Conservation (phyloP, 768 basidiomycete species). For the Mycena rosella region DNA sequence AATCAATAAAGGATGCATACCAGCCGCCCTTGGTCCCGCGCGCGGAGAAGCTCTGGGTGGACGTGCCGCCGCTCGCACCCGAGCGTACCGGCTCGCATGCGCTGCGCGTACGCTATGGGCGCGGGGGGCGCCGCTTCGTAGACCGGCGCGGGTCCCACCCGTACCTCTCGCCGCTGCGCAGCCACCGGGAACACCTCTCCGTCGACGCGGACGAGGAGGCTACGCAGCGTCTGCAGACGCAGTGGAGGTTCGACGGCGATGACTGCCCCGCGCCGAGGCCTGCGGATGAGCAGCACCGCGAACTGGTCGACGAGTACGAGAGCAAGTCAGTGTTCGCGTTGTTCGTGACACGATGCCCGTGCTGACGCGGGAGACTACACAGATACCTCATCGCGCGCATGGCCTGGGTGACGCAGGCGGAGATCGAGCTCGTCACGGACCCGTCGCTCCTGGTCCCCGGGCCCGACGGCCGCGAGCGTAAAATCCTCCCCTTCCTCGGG, state of each 20-base stretch:
- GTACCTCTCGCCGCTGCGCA: constrained; percentile 36
- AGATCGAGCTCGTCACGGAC: constrained; percentile 67
- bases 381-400: constrained; percentile 57
- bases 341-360: not conserved
- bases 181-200: constrained; percentile 41
- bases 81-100: constrained; percentile 52
- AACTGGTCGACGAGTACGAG: constrained; percentile 80
- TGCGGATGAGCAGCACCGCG: constrained; percentile 76
- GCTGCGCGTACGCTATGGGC: constrained; percentile 82
- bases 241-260: constrained; percentile 79
- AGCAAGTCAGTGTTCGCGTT: constrained; percentile 53
- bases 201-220: constrained; percentile 54
- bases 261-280: constrained; percentile 67
- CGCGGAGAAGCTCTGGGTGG: constrained; percentile 76
- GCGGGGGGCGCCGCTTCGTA: constrained; percentile 82
- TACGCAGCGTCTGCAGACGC: constrained; percentile 61
- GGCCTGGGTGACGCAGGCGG: constrained; percentile 53
- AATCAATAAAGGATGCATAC: constrained; percentile 69
- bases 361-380: constrained; percentile 21
- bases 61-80: constrained; percentile 57
- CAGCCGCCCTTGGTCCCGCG: constrained; percentile 72
- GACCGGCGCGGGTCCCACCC: constrained; percentile 69
- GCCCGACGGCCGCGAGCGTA: constrained; percentile 64
- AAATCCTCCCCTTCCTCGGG: constrained; percentile 59
- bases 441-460: constrained; percentile 34